Conservation (phyloP, 1,139 yeast genomes). For the Wickerhamomyces sp. region DNA sequence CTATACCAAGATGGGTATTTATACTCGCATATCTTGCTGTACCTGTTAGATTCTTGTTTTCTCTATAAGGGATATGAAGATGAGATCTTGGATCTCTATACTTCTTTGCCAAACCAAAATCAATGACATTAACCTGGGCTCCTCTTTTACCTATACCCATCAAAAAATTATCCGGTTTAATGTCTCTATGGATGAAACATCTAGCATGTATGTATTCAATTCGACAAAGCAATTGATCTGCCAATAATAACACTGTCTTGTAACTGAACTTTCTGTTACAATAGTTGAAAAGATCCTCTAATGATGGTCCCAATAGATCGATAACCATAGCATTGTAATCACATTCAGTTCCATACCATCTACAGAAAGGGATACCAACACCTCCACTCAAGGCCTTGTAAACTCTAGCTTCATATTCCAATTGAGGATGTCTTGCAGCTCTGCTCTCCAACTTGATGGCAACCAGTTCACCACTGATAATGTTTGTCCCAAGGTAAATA, state of each 20-base stretch:
- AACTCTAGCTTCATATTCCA: constrained; percentile 94
- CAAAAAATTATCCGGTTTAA: constrained; percentile 93
- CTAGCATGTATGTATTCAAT: constrained; percentile 94
- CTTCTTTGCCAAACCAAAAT: constrained; percentile 94
- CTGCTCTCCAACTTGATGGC: constrained; percentile 92
- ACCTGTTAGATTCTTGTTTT: constrained; percentile 93
- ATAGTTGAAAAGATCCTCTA: constrained; percentile 93
- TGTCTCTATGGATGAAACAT: constrained; percentile 84
- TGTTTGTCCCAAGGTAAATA: constrained; percentile 87
- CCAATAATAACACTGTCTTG: constrained; percentile 87
- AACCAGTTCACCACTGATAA: constrained; percentile 94
- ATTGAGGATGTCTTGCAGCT: constrained; percentile 91
- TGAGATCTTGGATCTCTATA: constrained; percentile 95
- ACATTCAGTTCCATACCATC: constrained; percentile 97
- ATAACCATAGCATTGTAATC: constrained; percentile 97
- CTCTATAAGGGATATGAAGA: constrained; percentile 93
- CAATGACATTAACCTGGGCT: constrained; percentile 91
- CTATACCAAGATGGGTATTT: constrained; percentile 95
- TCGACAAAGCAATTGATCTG: constrained; percentile 92
- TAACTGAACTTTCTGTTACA: constrained; percentile 91
- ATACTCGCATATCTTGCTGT: constrained; percentile 96
- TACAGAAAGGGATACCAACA: constrained; percentile 92
- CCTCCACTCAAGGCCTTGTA: constrained; percentile 95
- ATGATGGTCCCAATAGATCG: constrained; percentile 90
- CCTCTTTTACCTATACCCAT: constrained; percentile 98